Evolutionary conservation across 495 filamentous ascomycete genomes (phyloP), one percentile per base, ranked within the genome.

Genomic region (Penicillium waksmanii): DNA sequence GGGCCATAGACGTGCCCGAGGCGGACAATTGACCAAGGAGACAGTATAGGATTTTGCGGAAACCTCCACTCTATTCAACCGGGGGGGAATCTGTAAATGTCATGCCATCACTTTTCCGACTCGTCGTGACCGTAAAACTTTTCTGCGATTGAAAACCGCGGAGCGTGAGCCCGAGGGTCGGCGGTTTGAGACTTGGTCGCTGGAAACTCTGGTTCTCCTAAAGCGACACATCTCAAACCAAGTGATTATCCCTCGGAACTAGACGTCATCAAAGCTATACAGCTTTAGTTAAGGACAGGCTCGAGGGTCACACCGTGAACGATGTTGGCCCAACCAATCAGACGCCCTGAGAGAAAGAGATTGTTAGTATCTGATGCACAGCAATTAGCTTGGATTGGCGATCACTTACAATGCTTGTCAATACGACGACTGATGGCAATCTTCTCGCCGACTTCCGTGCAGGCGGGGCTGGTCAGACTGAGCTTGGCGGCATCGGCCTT

Each of bases 251-350:
- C 51, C 31, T 53, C 51, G 53, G 49, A 53, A 51, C 60, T 58
- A 59, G 57, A 66, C 56, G 57, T 66, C 61, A 50, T 60, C 58
- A 42, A 55, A 60, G 53, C 42, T 27, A 47, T 27, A 56, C 23
- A 38, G 17, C 54, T 66, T 71, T 79, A 84, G 66, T 82, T 74
- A 59, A 79, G 63, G 53, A 76, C 74, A 34, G 82, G 82, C 66
- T 84, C 81, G 40, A 84, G 72, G 21, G 79, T 82, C 65, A 81
- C 79, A 71, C 81, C 81, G 62, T 80, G 83, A 56, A 56, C 87
- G 75, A 97, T 96, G 69, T 92, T 96, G 48, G 93, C 93, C 93
- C 94, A 97, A 66, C 94, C 93, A 64, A 97, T 97, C 71, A 97
- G 84, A 79, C 95, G 90, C 95, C 95, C 98, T 78, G 97, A 94